phyloP scores from a whole-genome alignment of 208 protist species.

The Wallacemonas sp. region DNA sequence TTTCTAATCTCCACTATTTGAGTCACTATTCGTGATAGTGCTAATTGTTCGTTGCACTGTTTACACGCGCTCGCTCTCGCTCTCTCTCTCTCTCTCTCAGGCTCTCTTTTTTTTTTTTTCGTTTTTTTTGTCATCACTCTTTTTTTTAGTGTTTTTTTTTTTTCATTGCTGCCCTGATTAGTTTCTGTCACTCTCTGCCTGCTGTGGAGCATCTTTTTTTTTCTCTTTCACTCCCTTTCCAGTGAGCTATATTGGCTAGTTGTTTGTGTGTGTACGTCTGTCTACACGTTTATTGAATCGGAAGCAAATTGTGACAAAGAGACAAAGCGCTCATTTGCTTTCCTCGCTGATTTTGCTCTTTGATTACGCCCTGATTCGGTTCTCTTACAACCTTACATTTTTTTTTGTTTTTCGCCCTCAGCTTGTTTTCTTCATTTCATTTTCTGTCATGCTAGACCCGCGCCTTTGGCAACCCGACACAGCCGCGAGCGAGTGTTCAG shows the following conservation, averaged over 20 bases:
- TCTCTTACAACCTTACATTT: background rate
- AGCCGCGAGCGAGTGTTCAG: constrained; percentile 19
- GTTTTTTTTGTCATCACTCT: too few relatives aligned
- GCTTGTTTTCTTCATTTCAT: background rate
- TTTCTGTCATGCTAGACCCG: constrained; percentile 31
- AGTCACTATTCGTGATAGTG: too few relatives aligned
- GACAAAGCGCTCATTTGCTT: background rate
- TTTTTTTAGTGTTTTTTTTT: background rate
- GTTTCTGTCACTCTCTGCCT: too few relatives aligned
- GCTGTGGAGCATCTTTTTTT: constrained; percentile 9
- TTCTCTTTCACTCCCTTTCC: background rate
- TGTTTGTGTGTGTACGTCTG: too few relatives aligned
- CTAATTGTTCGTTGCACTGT: too few relatives aligned
- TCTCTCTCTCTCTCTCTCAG: too few relatives aligned
- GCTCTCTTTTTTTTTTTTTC: too few relatives aligned
- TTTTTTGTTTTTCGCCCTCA: constrained; percentile 18
- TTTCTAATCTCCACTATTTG: too few relatives aligned
- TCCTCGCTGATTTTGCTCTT: constrained; percentile 13
- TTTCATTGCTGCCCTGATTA: too few relatives aligned
- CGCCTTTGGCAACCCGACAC: constrained; percentile 31
- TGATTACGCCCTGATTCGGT: background rate
- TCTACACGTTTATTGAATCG: too few relatives aligned
- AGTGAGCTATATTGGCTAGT: background rate
- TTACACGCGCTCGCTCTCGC: too few relatives aligned
- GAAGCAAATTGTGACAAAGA: too few relatives aligned